phyloP scores from a whole-genome alignment of 2,329 filamentous ascomycete genomes.

The Fusarium goolgardi region DNA sequence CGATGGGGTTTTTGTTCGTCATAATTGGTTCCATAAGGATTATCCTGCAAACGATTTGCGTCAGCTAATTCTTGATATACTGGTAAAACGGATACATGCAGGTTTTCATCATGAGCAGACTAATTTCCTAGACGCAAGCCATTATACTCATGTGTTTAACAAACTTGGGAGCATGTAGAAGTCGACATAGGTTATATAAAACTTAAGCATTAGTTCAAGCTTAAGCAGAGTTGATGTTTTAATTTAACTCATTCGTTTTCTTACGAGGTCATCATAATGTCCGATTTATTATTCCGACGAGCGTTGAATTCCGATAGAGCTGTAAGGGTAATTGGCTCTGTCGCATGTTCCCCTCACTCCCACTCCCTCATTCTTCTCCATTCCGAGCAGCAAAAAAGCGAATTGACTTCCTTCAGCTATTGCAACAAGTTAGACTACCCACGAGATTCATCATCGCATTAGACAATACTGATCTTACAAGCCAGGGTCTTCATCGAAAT shows the following conservation, averaged over 20 bases:
- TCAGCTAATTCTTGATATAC: slow-evolving; percentile 4
- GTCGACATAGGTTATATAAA: background rate
- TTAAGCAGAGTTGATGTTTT: background rate
- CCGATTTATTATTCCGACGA: too few relatives aligned
- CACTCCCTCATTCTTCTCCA: too few relatives aligned
- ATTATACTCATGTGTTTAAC: slow-evolving; percentile 10
- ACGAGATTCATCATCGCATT: too few relatives aligned
- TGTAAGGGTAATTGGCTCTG: too few relatives aligned
- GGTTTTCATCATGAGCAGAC: slow-evolving; percentile 17
- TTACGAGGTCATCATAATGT: background rate
- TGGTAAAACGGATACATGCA: slow-evolving; percentile 9
- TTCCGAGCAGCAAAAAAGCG: too few relatives aligned
- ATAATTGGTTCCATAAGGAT: slow-evolving; percentile 39
- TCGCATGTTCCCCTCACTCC: too few relatives aligned
- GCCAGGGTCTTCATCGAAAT: background rate
- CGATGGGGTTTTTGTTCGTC: slow-evolving; percentile 43
- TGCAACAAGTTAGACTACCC: too few relatives aligned
- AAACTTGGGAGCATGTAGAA: background rate
- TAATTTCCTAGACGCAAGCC: slow-evolving; percentile 21
- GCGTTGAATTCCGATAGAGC: too few relatives aligned
- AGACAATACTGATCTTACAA: background rate
- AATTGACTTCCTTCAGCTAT: too few relatives aligned
- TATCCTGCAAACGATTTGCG: slow-evolving; percentile 17
- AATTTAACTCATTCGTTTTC: background rate
- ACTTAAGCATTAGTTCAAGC: too few relatives aligned